Base-by-base conservation (phyloP, 805 yeast species). In the Priceomyces medius region DNA sequence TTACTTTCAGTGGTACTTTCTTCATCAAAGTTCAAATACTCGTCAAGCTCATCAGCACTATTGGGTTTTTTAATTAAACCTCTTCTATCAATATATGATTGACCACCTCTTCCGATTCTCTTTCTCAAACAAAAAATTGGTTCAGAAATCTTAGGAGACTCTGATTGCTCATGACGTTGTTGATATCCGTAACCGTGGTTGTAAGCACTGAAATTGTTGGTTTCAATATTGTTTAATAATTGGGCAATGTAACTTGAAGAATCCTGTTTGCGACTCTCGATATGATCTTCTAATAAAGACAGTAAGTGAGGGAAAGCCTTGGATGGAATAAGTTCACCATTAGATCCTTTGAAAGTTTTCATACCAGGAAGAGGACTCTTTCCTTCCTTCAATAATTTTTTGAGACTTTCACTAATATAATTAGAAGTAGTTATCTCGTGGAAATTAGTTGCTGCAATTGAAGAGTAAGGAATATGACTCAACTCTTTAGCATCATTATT, bases 401-500 rank as follows among this genome's bases (percentile, higher is more conserved):
- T 65, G 41, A 71, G 54, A 3, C 53, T 49, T 27, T 76, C 75
- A 37, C 59, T 59, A 9, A 77, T 60, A 41, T 75, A 80, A 46
- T 79, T 81, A 7, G 83, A 72, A 31, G 80, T 75, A 52, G 81
- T 80, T 44, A 81, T 74, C 57, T 79, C 88, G 56, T 79, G 86
- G 37, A 75, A 72, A 10, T 84, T 77, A 1, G 86, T 75, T 0
- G 89, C 78, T 1, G 73, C 71, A 29, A 88, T 83, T 0, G 95
- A 85, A 9, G 93, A 83, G 56, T 84, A 87, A 3, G 95, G 91
- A 1, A 87, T 73, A 54, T 85, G 89, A 16, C 72, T 66, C 31
- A 81, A 64, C 45, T 83, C 85, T 18, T 64, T 56, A 18, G 63
- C 68, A 24, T 71, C 70, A 20, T 81, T 77, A 38, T 80, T 71